phyloP scores from a whole-genome alignment of 306 rosid species.

The Malus fusca region DNA sequence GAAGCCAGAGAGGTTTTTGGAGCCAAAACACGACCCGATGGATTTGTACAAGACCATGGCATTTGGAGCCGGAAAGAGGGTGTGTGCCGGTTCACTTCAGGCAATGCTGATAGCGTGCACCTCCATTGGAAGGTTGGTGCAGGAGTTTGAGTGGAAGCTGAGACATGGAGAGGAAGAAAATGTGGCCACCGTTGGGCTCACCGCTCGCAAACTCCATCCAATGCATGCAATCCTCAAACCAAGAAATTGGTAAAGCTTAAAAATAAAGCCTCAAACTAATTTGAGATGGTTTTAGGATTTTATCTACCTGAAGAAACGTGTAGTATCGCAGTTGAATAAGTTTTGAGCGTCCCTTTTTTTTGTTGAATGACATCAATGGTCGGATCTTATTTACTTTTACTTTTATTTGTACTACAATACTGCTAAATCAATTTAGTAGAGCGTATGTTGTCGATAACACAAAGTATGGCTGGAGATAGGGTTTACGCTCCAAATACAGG shows the following conservation, averaged over 20 bases:
- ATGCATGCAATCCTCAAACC: conserved; percentile 46
- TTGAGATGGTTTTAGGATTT: background rate
- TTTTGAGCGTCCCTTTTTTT: too few relatives aligned
- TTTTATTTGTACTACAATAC: too few relatives aligned
- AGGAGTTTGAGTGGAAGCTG: conserved; percentile 67
- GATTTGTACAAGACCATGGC: conserved; percentile 81
- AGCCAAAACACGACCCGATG: conserved; percentile 32
- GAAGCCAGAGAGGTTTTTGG: conserved; percentile 83
- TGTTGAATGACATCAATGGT: background rate
- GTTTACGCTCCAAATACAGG: too few relatives aligned
- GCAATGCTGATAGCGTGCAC: conserved; percentile 51
- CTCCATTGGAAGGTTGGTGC: conserved; percentile 54
- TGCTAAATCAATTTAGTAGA: too few relatives aligned
- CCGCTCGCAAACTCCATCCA: conserved; percentile 72
- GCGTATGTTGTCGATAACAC: too few relatives aligned
- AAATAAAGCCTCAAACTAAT: background rate
- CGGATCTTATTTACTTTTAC: too few relatives aligned
- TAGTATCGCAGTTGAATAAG: background rate
- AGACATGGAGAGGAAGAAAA: conserved; percentile 51
- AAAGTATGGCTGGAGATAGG: too few relatives aligned
- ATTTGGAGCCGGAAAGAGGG: conserved; percentile 84
- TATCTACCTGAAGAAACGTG: background rate
- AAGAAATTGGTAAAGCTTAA: conserved; percentile 20
- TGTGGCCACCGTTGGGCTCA: conserved; percentile 69
- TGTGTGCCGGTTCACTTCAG: conserved; percentile 70